These are phyloP conservation scores for Vitis hybrid DNA, from an alignment of 177 flowering plant species.

Conservation along the genomic window DNA sequence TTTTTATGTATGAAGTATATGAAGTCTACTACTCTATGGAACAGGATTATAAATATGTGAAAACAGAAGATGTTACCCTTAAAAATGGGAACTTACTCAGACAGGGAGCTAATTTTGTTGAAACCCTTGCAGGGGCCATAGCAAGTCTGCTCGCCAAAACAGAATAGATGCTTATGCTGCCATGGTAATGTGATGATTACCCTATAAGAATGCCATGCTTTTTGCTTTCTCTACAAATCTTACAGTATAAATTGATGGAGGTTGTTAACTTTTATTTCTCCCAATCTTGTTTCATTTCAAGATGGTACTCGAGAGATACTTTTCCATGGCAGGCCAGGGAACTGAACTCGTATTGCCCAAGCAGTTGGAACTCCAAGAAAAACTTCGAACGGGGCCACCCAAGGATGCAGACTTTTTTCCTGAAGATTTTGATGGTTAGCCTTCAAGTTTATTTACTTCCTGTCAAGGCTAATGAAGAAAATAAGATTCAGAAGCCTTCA, in stretches of 20 bases:
- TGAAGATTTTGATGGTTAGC: not conserved
- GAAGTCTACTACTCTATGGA: no score
- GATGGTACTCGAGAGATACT: conserved; percentile 87
- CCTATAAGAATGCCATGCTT: not conserved
- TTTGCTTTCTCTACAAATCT: not conserved
- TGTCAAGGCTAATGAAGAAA: no score
- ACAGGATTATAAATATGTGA: no score
- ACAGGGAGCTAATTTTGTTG: not conserved
- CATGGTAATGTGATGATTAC: conserved; percentile 39
- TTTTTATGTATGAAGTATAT: no score
- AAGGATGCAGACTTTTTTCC: conserved; percentile 47
- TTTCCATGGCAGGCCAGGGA: conserved; percentile 49
- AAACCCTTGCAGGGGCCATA: conserved; percentile 52
- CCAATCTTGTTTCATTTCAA: conserved; percentile 10
- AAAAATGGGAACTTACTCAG: not conserved
- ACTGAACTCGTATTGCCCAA: conserved; percentile 73
- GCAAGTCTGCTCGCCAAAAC: conserved; percentile 55
- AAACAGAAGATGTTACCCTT: no score
- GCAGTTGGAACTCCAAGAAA: conserved; percentile 58
- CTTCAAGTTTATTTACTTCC: no score
- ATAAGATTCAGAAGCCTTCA: no score
- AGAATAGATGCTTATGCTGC: conserved; percentile 84
- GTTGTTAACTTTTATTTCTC: not conserved
- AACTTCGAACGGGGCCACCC: conserved; percentile 45
- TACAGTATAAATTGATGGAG: no score